Base-by-base conservation (phyloP, 805 yeast genomes). In the Alloascoidea hylecoeti region DNA sequence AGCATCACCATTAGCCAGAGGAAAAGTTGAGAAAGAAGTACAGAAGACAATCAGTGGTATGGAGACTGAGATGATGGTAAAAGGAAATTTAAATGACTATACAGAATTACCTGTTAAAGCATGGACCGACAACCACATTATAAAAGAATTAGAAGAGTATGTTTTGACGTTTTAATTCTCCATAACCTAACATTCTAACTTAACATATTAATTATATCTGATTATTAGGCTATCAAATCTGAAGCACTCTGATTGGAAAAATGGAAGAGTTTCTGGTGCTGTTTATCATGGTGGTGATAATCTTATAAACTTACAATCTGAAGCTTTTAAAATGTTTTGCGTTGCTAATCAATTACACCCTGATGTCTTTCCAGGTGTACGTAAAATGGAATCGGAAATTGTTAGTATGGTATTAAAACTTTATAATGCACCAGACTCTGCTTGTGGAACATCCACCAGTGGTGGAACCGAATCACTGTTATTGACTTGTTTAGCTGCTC, bases 261-360 rank as follows among this genome's bases (percentile, higher is more conserved):
- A 66, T 33, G 98, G 98, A 3, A 68, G 75, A 46, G 80, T 89
- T 3, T 81, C 94, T 14, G 98, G 98, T 4, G 97, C 96, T 0
- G 96, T 89, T 6, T 89, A 89, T 50, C 97, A 92, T 49, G 96
- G 97, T 18, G 96, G 96, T 12, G 62, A 67, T n/a, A 83, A 81
- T 19, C 58, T 89, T 39, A 64, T 81, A 30, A 61, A 68, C 30
- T 61, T 92, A 28, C 97, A 92, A 57, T 61, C 92, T 5, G 57
- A 68, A 39, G 92, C 95, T 0, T 88, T 74, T 55, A 70, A 74
- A 38, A 69, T 70, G 50, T 88, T 72, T 55, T 73, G 92, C 4
- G 86, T 88, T 16, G 85, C 96, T 2, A 89, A 92, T 58, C 98
- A 92, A 58, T 64, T 89, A 38, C 98, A 89, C 55, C 98, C 98